Conservation (phyloP, 345 rosid species). For the Cardamine occulta region DNA sequence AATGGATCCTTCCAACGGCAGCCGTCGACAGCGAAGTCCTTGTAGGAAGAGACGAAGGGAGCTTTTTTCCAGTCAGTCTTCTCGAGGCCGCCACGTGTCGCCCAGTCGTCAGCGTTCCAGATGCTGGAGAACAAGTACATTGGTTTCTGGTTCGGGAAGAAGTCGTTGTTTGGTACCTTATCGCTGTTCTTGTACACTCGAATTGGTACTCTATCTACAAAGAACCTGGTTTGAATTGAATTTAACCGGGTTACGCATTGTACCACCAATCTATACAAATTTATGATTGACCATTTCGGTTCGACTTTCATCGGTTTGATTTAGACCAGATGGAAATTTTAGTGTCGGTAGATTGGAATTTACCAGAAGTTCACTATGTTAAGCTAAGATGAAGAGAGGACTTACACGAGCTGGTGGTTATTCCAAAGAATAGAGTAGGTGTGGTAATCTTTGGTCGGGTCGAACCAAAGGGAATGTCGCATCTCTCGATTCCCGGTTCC, state of each 20-base stretch:
- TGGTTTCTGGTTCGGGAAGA: slow-evolving; percentile 94
- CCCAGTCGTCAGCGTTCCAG: slow-evolving; percentile 99
- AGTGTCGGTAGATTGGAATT: neutral
- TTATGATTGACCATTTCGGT: neutral
- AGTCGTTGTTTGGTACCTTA: slow-evolving; percentile 58
- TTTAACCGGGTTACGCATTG: slow-evolving; percentile 19
- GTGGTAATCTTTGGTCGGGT: slow-evolving; percentile 86
- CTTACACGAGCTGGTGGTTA: slow-evolving; percentile 74
- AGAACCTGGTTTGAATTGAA: slow-evolving; percentile 56
- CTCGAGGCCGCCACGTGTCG: slow-evolving; percentile 94
- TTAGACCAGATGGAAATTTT: too few species aligned
- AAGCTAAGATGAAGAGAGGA: neutral
- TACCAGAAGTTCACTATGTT: neutral
- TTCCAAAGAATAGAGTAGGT: slow-evolving; percentile 86
- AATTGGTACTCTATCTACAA: slow-evolving; percentile 76
- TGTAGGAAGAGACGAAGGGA: slow-evolving; percentile 90
- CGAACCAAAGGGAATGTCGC: slow-evolving; percentile 96
- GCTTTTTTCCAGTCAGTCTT: slow-evolving; percentile 89
- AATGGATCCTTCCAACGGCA: slow-evolving; percentile 95
- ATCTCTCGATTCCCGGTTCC: slow-evolving; percentile 92
- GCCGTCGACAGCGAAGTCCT: slow-evolving; percentile 79
- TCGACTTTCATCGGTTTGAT: too few species aligned
- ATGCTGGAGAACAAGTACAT: slow-evolving; percentile 96
- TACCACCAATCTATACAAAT: neutral
- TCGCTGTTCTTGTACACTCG: slow-evolving; percentile 89